Conservation (phyloP, 2,329 filamentous ascomycete species). For the Cladobotryum mycophilum region DNA sequence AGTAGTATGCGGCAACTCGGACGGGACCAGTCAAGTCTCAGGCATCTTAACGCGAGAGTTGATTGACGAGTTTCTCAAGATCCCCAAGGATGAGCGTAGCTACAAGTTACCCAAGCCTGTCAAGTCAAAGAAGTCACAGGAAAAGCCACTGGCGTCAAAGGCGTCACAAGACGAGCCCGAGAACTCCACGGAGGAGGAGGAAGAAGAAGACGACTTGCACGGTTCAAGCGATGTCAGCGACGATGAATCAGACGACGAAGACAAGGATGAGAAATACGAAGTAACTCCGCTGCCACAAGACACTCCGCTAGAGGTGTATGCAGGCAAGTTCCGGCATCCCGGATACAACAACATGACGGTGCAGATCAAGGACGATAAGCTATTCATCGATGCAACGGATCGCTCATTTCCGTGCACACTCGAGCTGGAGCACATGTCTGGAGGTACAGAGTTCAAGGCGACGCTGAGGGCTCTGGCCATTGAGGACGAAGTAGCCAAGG, state of each 20-base stretch:
- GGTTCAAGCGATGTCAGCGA: background rate
- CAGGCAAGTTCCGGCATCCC: constrained; percentile 17
- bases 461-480: constrained; percentile 12
- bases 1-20: constrained; percentile 21
- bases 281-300: background rate
- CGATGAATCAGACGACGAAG: background rate
- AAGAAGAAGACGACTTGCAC: background rate
- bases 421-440: constrained; percentile 12
- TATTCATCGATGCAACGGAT: constrained; percentile 21
- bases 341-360: constrained; percentile 20
- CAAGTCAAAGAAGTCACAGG: constrained; percentile 2
- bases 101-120: background rate
- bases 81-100: background rate
- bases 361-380: constrained; percentile 11
- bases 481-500: background rate
- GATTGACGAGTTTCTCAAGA: constrained; percentile 13
- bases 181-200: background rate
- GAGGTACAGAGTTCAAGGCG: constrained; percentile 14
- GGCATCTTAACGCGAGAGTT: constrained; percentile 16
- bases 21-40: constrained; percentile 12
- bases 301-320: constrained; percentile 11
- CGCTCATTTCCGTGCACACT: constrained; percentile 22
- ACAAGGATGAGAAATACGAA: background rate
- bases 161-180: background rate
- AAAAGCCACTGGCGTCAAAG: background rate